Percentiles rank a stretch among this genome's conserved stretches.
Evolutionary conservation across 768 basidiomycete species (phyloP).

Genomic region (Pleurotus pulmonarius): DNA sequence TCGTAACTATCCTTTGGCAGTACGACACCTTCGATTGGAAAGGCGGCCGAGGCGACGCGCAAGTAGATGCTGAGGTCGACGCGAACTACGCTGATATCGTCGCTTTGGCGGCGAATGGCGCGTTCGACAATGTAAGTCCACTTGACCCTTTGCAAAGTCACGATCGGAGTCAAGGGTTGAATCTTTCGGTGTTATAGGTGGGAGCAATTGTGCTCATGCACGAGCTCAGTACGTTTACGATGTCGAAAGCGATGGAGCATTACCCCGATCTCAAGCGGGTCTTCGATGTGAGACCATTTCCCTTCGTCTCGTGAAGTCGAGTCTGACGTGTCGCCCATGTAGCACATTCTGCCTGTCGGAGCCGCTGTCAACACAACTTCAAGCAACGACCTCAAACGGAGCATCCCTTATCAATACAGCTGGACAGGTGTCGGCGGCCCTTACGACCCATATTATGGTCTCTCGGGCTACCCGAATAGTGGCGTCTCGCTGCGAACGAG

Average conservation of each 20-base stretch:
- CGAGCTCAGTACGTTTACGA: slow-evolving; percentile 58
- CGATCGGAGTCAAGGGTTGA: background rate
- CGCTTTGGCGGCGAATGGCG: slow-evolving; percentile 36
- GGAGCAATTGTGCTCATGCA: slow-evolving; percentile 56
- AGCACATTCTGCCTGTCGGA: slow-evolving; percentile 51
- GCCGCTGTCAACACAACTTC: slow-evolving; percentile 44
- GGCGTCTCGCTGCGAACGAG: background rate
- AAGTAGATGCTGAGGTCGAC: slow-evolving; percentile 43
- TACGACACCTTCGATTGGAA: slow-evolving; percentile 76
- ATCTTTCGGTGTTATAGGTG: slow-evolving; percentile 20
- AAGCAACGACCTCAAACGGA: background rate
- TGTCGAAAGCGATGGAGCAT: slow-evolving; percentile 54
- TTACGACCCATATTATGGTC: no score
- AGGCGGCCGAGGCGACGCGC: slow-evolving; percentile 37
- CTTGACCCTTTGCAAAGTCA: background rate
- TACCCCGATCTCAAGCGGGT: slow-evolving; percentile 39
- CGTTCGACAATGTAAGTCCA: slow-evolving; percentile 32
- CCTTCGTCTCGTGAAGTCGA: background rate
- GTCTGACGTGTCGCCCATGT: background rate
- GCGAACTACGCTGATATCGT: slow-evolving; percentile 54
- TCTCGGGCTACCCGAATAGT: no score
- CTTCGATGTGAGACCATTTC: slow-evolving; percentile 36
- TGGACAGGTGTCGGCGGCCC: background rate
- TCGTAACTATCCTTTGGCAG: slow-evolving; percentile 73
- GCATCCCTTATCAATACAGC: background rate